Conservation (phyloP, 2,329 filamentous ascomycete species). For the Penicillium sclerotigenum region DNA sequence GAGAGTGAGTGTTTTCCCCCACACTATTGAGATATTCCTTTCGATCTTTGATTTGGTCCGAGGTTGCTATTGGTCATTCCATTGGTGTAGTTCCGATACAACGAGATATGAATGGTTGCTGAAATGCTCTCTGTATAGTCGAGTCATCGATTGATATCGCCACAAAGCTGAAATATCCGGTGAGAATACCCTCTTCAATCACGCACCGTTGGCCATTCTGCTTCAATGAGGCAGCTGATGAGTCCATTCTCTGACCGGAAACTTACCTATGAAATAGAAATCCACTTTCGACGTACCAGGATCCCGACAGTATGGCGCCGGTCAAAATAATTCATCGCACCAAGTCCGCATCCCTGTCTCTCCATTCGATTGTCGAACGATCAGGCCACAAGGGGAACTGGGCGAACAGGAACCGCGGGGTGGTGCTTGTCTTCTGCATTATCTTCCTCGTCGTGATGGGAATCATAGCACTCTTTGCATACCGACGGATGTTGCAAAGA, state of each 20-base stretch:
- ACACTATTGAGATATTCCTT: neutral
- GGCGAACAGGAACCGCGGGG: constrained; percentile 56
- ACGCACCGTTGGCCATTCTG: fast-evolving
- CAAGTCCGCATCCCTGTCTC: constrained; percentile 9
- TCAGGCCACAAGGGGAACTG: constrained; percentile 45
- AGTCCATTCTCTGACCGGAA: too few relatives aligned
- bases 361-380: constrained; percentile 36
- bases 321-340: constrained; percentile 24
- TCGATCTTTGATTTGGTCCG: neutral
- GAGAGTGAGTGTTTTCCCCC: neutral
- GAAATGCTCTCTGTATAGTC: neutral
- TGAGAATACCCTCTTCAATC: neutral
- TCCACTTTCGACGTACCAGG: too few relatives aligned
- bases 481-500: constrained; percentile 42
- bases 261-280: neutral
- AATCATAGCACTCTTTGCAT: constrained; percentile 51
- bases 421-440: constrained; percentile 61
- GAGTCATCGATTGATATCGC: neutral
- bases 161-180: neutral
- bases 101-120: neutral
- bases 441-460: constrained; percentile 55
- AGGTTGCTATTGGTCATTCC: neutral
- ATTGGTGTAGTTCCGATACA: neutral
- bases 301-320: constrained; percentile 22
- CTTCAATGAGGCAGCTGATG: too few relatives aligned